Evolutionary conservation across 2,329 filamentous ascomycete species (phyloP), one percentile per base, ranked within the genome.

Genomic region (Fusarium sp.): DNA sequence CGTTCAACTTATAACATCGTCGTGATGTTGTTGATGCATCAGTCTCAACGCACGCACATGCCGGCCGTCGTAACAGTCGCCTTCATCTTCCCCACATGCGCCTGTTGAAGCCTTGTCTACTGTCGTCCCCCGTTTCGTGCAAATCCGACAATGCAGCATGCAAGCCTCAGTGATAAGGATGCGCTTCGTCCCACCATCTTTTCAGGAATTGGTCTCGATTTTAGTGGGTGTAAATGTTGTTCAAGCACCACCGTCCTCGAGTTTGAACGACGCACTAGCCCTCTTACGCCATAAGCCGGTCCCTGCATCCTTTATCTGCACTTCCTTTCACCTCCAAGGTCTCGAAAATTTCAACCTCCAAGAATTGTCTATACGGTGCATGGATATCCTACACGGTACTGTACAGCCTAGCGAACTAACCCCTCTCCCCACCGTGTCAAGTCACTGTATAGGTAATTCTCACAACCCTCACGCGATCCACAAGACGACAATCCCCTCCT

Each of bases 281-380:
- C 54, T 68, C 46, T 37, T 73, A 55, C 70, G 63, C 70, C 66
- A 71, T 73, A 60, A 60, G 63, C 66, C 66, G 63, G 70, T 71
- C 70, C 75, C 72, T 77, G 73, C 74, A 73, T 73, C 75, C 70
- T 76, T 73, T 76, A 75, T 74, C 71, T 71, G 63, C 72, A 74
- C 70, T 48, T 76, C 65, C 41, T 67, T 65, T 66, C 60, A 62
- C 60, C 66, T 68, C 66, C 45, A 49, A 58, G 59, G 68, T 33
- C 45, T 51, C 55, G 65, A 64, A 59, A 68, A 64, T 72, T 42
- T 63, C 72, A 77, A 77, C 73, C 76, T 73, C 73, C 69, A 74
- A 75, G 61, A 77, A 69, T 70, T 77, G 74, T 72, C 76, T 77
- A 77, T 77, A 77, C 76, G 70, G 76, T 77, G 76, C 73, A 70